Evolutionary conservation across 306 rosid species (phyloP).

Genomic region (Quercus dentata): DNA sequence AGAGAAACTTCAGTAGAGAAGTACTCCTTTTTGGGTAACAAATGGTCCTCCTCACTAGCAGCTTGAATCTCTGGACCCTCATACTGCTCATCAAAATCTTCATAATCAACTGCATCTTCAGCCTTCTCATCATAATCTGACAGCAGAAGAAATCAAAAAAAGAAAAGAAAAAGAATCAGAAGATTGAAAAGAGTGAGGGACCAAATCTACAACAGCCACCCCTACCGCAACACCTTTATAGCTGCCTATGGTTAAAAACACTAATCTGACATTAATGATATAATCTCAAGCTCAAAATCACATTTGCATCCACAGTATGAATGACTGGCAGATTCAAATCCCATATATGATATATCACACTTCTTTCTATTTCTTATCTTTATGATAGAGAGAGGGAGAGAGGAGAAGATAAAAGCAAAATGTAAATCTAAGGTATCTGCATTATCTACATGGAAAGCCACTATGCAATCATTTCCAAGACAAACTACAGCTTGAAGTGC

Average conservation of each 20-base stretch:
- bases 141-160: conserved; percentile 12
- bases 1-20: conserved; percentile 57
- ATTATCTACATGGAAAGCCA: no score
- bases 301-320: background rate
- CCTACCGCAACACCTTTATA: background rate
- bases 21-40: conserved; percentile 76
- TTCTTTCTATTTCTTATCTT: no score
- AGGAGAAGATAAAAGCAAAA: no score
- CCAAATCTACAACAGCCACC: no score
- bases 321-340: no score
- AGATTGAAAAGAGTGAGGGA: background rate
- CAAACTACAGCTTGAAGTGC: no score
- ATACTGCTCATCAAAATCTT: conserved; percentile 93
- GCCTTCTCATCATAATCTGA: conserved; percentile 86
- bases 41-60: conserved; percentile 79
- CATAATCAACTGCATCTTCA: conserved; percentile 91
- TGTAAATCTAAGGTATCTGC: no score
- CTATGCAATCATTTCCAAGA: no score
- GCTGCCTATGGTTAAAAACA: background rate
- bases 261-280: background rate
- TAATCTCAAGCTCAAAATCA: background rate
- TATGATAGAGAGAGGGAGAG: no score
- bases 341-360: no score
- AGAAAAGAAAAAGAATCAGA: background rate
- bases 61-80: conserved; percentile 92